Evolutionary conservation across 352 stramenopile genomes (phyloP), one percentile per base, ranked within the genome.

Genomic region (Phytophthora colocasiae): DNA sequence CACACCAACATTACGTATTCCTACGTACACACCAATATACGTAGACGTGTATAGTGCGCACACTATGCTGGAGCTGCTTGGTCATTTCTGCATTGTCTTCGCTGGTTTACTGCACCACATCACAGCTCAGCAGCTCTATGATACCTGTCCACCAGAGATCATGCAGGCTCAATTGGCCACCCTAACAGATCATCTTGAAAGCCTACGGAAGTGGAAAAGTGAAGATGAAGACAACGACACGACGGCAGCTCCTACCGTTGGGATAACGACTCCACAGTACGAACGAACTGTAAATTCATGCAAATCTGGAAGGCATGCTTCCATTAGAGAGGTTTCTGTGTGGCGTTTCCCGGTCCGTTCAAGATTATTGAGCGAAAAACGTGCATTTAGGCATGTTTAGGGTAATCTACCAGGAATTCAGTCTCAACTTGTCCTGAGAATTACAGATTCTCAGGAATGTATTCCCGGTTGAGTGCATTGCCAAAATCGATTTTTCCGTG

Each of bases 81-180:
- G 60, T 14, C 51, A 81, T 31, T 93, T 92, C 43, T 72, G 74
- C 24, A 74, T 76, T 3, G 68, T 87, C 24, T 85, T 92, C 59
- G 76, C 81, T 1, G 74, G 80, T 19, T 36, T 93, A 6, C 49
- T 93, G 40, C 78, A 91, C 40, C 79, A 93, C 53, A 59, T 77
- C 4, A 57, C 67, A 4, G 81, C 79, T 12, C 70, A 87, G 39
- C 76, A 93, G 34, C 51, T 87, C 2, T 75, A 80, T 22, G 73
- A 81, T 11, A 51, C 69, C 9, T 90, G 81, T 40, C 80, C 85
- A 11, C 24, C 43, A 0, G 85, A 92, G 51, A 61, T 93, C 14
- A 65, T 71, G 29, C 46, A 92, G 7, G 81, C 83, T 6, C 73
- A 69, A 12, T 60, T 90, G 5, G 75, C 81, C 0, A 76, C 73